A percentile compares a stretch with the other conserved stretches of the same genome.
Evolutionary conservation across 1,284 basidiomycete genomes (phyloP).

Genomic region (Meira nashicola): DNA sequence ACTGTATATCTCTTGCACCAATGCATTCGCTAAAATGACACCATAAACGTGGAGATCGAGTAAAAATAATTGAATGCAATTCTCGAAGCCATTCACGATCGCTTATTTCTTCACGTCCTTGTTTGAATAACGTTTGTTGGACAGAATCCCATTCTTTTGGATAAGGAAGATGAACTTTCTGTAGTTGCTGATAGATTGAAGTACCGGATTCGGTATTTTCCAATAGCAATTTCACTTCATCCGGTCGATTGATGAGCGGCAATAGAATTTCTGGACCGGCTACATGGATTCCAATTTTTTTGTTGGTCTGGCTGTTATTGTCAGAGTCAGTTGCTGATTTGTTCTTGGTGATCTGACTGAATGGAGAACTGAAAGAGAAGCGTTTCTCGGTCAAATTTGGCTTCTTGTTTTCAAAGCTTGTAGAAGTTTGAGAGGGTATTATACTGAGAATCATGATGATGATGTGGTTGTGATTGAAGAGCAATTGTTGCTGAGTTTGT

Average conservation of each 20-base stretch:
- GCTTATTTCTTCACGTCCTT: not conserved
- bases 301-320: too few species aligned
- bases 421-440: too few species aligned
- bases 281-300: not conserved
- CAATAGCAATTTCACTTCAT: not conserved
- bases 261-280: not conserved
- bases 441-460: too few species aligned
- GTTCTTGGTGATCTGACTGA: too few species aligned
- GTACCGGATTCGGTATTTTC: not conserved
- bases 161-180: not conserved
- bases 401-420: too few species aligned
- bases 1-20: not conserved
- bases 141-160: not conserved
- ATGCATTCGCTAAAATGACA: slow-evolving; percentile 1
- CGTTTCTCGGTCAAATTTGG: too few species aligned
- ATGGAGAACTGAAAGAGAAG: too few species aligned
- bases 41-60: not conserved
- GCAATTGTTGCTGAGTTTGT: too few species aligned
- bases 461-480: too few species aligned
- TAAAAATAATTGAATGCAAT: not conserved
- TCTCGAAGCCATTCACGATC: not conserved
- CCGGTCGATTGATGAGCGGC: not conserved
- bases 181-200: not conserved
- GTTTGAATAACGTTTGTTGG: not conserved
- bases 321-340: too few species aligned